phyloP scores from a whole-genome alignment of 148 eudicot species.

The Vaccinium vitisidaea region DNA sequence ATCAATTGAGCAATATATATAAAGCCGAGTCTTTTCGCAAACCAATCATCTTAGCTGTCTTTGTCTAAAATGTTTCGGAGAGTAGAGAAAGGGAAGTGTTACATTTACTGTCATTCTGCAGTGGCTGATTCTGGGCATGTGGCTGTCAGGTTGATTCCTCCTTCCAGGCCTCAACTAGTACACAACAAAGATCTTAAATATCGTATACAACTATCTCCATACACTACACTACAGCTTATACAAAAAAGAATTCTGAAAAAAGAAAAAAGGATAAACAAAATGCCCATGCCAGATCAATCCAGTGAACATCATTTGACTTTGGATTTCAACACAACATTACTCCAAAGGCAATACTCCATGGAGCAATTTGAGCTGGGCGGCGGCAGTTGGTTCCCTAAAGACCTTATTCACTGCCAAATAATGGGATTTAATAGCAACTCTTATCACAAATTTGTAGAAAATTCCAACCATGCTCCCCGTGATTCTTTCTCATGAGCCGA shows the following conservation, averaged over 20 bases:
- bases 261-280: background rate
- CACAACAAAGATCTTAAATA: background rate
- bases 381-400: background rate
- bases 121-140: background rate
- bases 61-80: background rate
- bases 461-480: background rate
- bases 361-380: conserved; percentile 7
- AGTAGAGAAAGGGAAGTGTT: background rate
- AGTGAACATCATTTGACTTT: background rate
- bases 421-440: background rate
- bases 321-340: background rate
- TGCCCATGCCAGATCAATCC: background rate
- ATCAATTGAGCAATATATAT: background rate
- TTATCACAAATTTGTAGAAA: no score
- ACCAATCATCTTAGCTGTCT: background rate
- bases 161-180: conserved; percentile 2
- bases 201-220: background rate
- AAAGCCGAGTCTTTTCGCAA: background rate
- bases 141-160: background rate
- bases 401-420: background rate
- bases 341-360: background rate
- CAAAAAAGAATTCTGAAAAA: background rate
- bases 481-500: conserved; percentile 25
- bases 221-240: conserved; percentile 11
- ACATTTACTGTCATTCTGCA: background rate